Evolutionary conservation across 106 monocot species (phyloP).

Genomic region (Dactylorhiza incarnata): DNA sequence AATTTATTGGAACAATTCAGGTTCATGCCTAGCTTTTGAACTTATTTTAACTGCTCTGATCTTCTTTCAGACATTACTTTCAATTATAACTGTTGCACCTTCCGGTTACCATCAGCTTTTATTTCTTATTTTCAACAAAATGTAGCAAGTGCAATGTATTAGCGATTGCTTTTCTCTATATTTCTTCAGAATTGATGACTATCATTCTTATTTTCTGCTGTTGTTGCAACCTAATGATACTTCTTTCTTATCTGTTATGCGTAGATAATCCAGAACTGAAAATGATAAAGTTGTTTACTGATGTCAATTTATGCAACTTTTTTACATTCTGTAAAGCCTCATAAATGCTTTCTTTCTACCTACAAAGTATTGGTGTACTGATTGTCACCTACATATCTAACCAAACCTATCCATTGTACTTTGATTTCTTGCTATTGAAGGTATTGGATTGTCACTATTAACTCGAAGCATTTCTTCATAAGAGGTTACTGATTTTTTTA

Average conservation of each 20-base stretch:
- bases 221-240: neutral
- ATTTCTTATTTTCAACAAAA: neutral
- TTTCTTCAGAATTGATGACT: neutral
- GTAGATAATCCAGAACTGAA: neutral
- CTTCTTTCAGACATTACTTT: neutral
- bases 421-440: too few species aligned
- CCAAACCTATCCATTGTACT: too few species aligned
- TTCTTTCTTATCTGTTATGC: neutral
- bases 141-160: neutral
- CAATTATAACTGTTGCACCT: neutral
- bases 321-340: neutral
- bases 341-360: neutral
- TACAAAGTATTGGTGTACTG: neutral
- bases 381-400: neutral
- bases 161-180: neutral
- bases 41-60: neutral
- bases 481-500: neutral
- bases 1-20: conserved; percentile 99
- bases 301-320: neutral
- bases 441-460: too few species aligned
- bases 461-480: neutral
- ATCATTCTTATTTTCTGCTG: neutral
- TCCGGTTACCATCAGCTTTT: neutral
- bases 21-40: conserved; percentile 17
- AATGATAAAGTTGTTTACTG: neutral